Evolutionary conservation across 148 eudicot species (phyloP).

Genomic region (Camellia japonica): DNA sequence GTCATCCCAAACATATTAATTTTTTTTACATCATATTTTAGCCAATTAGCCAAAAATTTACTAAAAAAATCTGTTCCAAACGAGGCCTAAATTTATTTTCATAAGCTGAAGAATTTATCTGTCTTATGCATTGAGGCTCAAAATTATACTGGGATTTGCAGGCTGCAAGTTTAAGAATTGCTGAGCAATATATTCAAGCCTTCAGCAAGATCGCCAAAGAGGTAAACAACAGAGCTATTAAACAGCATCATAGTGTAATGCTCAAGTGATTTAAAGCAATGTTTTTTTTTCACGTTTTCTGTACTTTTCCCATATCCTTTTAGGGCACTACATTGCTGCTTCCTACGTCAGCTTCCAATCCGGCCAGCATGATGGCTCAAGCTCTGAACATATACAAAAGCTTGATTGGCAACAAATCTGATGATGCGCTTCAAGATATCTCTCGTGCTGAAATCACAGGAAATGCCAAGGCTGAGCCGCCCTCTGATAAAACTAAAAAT

Average conservation of each 20-base stretch:
- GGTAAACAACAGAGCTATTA: slow-evolving; percentile 36
- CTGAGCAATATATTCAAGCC: slow-evolving; percentile 82
- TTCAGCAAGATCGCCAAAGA: slow-evolving; percentile 61
- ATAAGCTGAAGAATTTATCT: background rate
- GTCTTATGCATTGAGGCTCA: background rate
- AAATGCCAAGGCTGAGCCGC: slow-evolving; percentile 11
- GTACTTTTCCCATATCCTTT: background rate
- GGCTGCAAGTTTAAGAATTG: slow-evolving; percentile 86
- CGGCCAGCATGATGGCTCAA: slow-evolving; percentile 57
- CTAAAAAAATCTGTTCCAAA: no score
- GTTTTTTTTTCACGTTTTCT: background rate
- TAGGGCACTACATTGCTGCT: slow-evolving; percentile 75
- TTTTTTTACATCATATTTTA: no score
- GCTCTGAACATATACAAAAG: slow-evolving; percentile 61
- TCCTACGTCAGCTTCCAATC: slow-evolving; percentile 49
- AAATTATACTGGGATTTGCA: slow-evolving; percentile 26
- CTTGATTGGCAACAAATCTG: slow-evolving; percentile 27
- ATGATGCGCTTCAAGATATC: slow-evolving; percentile 15
- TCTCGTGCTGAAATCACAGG: slow-evolving; percentile 13
- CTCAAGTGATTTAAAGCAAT: background rate
- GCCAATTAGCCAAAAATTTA: no score
- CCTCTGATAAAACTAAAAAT: background rate
- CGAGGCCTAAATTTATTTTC: background rate
- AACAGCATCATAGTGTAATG: background rate
- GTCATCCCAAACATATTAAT: no score